Base-by-base conservation (phyloP, 1,139 yeast species). In the Yamadazyma atmosphaerica region DNA sequence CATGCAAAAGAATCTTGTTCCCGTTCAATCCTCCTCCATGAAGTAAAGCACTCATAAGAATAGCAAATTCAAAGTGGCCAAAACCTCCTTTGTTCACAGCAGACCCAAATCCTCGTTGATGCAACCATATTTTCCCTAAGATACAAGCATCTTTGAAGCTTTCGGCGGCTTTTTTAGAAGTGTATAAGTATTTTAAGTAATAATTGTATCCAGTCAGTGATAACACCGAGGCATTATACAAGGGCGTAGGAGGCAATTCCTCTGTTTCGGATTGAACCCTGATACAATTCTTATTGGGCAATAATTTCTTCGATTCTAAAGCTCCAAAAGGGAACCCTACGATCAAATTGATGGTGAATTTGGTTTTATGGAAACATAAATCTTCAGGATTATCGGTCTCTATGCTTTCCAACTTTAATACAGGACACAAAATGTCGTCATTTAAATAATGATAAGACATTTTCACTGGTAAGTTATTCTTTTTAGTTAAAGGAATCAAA, bases 61-160 rank as follows among this genome's bases (percentile, higher is more conserved):
- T 67, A 18, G 92, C 83, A 63, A 89, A 89, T 63, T 92, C 98
- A 58, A 88, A 88, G 51, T 85, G 87, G 12, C 98, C 98, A 60
- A 92, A 90, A 0, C 98, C 98, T 33, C 89, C 89, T 35, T 74
- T 68, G 27, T 75, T 69, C 26, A 80, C 51, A 17, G 76, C 65
- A 0, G 95, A 81, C 5, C 78, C 73, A 43, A 88, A 79, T 0
- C 95, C 95, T 47, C 96, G 74, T 63, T 92, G 98, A 38, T 79
- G 75, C 32, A 92, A 72, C 98, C 98, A 92, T 43, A 92, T 68
- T 49, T 90, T 76, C 3, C 97, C 97, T 37, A 92, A 70, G 12
- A 83, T 77, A 48, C 92, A 83, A 1, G 98, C 98, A 52, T 90
- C 96, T 49, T 78, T 79, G 61, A 88, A 92, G n/a, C 88, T 80